Conservation (phyloP, 345 rosid genomes). For the Euclidium syriacum region DNA sequence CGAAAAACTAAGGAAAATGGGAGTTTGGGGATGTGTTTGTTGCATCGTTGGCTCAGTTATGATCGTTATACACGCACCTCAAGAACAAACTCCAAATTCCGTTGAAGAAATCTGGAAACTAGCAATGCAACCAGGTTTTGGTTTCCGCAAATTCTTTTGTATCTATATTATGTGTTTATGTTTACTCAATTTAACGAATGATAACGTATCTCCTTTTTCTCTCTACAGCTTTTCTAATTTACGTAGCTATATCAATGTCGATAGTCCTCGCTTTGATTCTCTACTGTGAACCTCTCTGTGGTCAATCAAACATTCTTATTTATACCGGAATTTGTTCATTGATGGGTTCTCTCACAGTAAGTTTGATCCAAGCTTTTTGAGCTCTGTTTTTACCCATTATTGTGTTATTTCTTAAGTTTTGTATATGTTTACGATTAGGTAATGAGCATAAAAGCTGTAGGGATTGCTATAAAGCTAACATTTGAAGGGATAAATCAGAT, state of each 20-base stretch:
- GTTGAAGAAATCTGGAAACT: slow-evolving; percentile 77
- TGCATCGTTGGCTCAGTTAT: slow-evolving; percentile 87
- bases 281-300: slow-evolving; percentile 79
- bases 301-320: slow-evolving; percentile 76
- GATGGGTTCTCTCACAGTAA: slow-evolving; percentile 81
- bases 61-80: slow-evolving; percentile 86
- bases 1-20: slow-evolving; percentile 70
- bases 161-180: not conserved
- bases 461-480: slow-evolving; percentile 88
- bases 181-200: not conserved
- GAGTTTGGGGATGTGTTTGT: slow-evolving; percentile 76
- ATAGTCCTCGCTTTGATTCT: slow-evolving; percentile 68
- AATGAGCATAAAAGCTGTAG: slow-evolving; percentile 91
- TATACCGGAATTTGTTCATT: slow-evolving; percentile 87
- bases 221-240: slow-evolving; percentile 68
- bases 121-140: slow-evolving; percentile 74
- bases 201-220: not conserved
- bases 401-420: not conserved
- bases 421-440: slow-evolving; percentile 44
- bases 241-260: slow-evolving; percentile 59
- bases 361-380: not conserved
- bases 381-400: not conserved
- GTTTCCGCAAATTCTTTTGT: too few species aligned
- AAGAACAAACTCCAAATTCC: slow-evolving; percentile 74
- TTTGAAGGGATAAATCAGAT: slow-evolving; percentile 77